Evolutionary conservation across 768 basidiomycete genomes (phyloP), one percentile per base, ranked within the genome.

Genomic region (Panellus pusillus): DNA sequence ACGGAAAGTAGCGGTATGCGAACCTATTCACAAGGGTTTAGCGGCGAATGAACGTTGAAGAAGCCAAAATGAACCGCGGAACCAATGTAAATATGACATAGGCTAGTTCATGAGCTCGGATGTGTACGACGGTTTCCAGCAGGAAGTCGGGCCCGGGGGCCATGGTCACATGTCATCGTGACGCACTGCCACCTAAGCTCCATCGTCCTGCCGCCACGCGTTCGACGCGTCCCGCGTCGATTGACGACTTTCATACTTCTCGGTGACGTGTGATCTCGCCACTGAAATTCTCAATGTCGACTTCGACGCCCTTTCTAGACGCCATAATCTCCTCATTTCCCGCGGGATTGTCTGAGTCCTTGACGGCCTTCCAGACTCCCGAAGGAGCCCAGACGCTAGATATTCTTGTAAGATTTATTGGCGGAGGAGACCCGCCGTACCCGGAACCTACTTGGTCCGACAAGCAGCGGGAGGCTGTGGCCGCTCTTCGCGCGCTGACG

Each of bases 401-500:
- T 47, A 71, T 71, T 38, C 62, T 79, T 4, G 68, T 79, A 28
- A 69, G 77, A 37, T 74, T 81, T 47, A 58, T 78, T 6, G 54
- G 59, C 27, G 79, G 78, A 19, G 77, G 72, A 15, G 70, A 71
- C 59, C 63, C 71, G 13, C 52, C 72, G 9, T 65, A 70, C 0
- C 56, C 1, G 63, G 63, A 18, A 51, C 66, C 9, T 69, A 65
- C 13, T 57, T 79, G 78, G 79, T 45, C 64, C 9, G 67, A 68
- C 45, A 71, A 71, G 39, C 78, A 79, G 51, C 52, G 59, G 6
- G 62, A 62, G 13, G 63, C 69, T 9, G 58, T 61, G 28, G 57
- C 65, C 9, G 65, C 70, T 9, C 52, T 79, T 1, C 49, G 66
- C 38, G 61, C 58, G 8, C 64, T 78, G 32, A 55, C 61, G 28